Base-by-base conservation (phyloP, 108 stramenopile species). In the Schizochytrium sp. region DNA sequence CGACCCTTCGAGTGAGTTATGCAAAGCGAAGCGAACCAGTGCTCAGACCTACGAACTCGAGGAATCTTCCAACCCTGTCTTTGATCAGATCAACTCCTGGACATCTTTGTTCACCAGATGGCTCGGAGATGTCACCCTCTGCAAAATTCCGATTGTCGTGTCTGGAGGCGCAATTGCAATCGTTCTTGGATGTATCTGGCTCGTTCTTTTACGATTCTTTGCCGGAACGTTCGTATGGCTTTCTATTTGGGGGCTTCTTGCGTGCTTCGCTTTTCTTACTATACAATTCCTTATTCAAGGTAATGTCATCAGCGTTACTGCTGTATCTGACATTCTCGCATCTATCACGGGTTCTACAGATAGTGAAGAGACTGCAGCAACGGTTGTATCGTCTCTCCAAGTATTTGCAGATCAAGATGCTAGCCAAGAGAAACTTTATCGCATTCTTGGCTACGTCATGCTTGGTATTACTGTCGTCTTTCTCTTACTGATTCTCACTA, bases 391-490 rank as follows among this genome's bases (percentile, higher is more conserved):
- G 13, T 44, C 40, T 8, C 64, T 69, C 42, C 64, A 69, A 69
- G 44, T 59, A 12, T 57, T 41, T 56, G 13, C 59, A 4, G 59
- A 44, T 46, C 42, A 59, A n/a, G 56, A 57, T 19, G 58, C 40
- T 46, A 88, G 40, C 7, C 41, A 46, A 38, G 47, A 87, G 12
- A 41, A 17, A 3, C 19, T 53, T 5, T 89, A 53, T 76, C 44
- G 45, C 58, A 88, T 89, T 49, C n/a, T 57, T 3, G 89, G 88
- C 17, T 89, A 89, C 76, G 44, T 76, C 46, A 87, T 87, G 87
- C 89, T 88, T 7, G 89, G 40, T 41, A 8, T 87, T 76, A 42
- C 87, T 57, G 2, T 76, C 46, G 4, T 89, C 47, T 38, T 50
- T 15, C 83, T 89, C 17, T n/a, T 61, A 28, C 83, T 89, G 38